Evolutionary conservation across 257 asterid species (phyloP), one percentile per base, ranked within the genome.

Genomic region (Lycium ferocissimum): DNA sequence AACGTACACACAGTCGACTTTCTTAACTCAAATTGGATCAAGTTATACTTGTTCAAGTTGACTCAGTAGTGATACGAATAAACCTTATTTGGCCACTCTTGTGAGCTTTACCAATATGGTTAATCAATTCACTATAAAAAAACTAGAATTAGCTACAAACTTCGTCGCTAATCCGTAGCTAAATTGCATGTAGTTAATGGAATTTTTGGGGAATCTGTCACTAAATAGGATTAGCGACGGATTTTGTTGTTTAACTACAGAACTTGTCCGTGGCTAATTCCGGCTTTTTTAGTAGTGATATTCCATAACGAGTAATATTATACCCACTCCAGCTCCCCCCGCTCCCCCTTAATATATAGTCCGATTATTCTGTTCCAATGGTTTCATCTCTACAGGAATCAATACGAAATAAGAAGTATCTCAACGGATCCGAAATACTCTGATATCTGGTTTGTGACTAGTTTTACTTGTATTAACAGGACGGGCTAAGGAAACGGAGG

Each of bases 291-390:
- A 26, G 33, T 26, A 26, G 33, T 26, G 33, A 26, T 26, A 26
- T 91, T 92, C 90, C 92, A 90, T 87, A 73, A 91, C 88, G 62
- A 86, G 93, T 45, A 90, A 88, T 37, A 91, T 91, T 87, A 90
- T 92, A 40, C 91, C 91, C 3, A 88, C 89, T 70, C 92, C 89
- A 84, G 90, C 94, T 89, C 91, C 89, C 89, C 83, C 94, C 13
- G 5, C 94, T 89, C 91, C 89, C 89, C 83, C 94, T 6, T 1
- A 61, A n/a, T 54, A 14, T 54, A 54, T 61, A 8, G 35, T 61
- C 2, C 6, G 3, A 63, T 63, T 33, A 7, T 65, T 66, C n/a
- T 33, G 2, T 1, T 65, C 7, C 58, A 12, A 49, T 63, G 7
- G 3, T 63, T 63, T 17, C 40, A 9, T 57, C 9, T 63, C 22